Evolutionary conservation across 148 eudicot genomes (phyloP).

Genomic region (Fagopyrum esculentum): DNA sequence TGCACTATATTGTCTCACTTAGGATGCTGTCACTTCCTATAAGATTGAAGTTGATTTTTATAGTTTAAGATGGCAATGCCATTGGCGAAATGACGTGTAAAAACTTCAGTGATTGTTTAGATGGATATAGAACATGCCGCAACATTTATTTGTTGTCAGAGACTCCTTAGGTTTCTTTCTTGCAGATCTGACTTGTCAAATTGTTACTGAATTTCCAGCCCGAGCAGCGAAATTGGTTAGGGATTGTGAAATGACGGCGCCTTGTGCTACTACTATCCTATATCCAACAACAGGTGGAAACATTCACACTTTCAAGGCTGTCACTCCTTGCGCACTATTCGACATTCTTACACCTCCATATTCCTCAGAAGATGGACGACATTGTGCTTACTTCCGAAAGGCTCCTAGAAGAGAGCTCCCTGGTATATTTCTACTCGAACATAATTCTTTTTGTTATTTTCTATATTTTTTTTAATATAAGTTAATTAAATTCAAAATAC

Average conservation of each 20-base stretch:
- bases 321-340: conserved; percentile 87
- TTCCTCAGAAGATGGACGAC: conserved; percentile 79
- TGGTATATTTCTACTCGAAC: conserved; percentile 16
- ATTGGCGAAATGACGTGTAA: background rate
- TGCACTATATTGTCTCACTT: background rate
- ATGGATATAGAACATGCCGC: background rate
- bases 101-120: background rate
- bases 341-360: conserved; percentile 96
- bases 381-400: conserved; percentile 59
- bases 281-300: conserved; percentile 88
- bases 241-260: conserved; percentile 80
- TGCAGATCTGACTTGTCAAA: conserved; percentile 6
- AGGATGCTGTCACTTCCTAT: background rate
- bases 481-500: background rate
- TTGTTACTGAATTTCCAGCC: conserved; percentile 27
- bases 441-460: background rate
- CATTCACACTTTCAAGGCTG: conserved; percentile 84
- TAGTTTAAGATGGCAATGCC: background rate
- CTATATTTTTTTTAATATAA: background rate
- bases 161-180: background rate
- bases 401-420: conserved; percentile 30
- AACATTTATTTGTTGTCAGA: background rate
- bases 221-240: conserved; percentile 72
- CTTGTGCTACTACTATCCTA: conserved; percentile 71
- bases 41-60: background rate